Base-by-base conservation (phyloP, 305 asterid genomes). In the Solanum chacoense region DNA sequence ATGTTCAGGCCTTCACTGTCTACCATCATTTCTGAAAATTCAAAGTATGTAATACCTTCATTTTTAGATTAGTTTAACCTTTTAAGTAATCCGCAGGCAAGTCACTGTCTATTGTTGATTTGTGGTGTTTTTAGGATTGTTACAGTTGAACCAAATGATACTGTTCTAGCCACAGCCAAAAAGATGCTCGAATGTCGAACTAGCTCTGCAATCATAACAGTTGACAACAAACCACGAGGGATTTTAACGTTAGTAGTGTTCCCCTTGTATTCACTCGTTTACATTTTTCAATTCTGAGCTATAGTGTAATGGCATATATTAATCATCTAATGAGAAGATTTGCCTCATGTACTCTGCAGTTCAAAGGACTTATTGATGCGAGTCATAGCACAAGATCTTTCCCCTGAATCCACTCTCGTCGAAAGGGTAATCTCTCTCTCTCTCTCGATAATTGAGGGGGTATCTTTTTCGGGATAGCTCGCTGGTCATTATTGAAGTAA, bases 351-450 rank as follows among this genome's bases (percentile, higher is more conserved):
- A 38, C 45, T 89, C 78, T 79, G 81, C 91, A 97, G 99, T 76
- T 95, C 99, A 20, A 97, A 94, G 92, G 99, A 97, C 91, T 92
- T 97, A 86, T 89, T 97, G 94, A 95, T 96, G 99, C 95, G 98
- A 90, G 98, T 98, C 88, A 93, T 98, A 90, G 99, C 98, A 40
- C 97, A 93, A 84, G 94, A 95, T 92, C 97, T 95, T 89, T 93
- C 97, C 80, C 94, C 97, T 37, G 97, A 94, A 76, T 93, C 98
- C 80, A 98, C 99, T 90, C 90, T 88, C 55, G 98, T 95, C 75
- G 99, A 95, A 92, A 96, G 94, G 98, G 99, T 96, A 85, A 89
- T 69, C 73, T 86, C 81, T 89, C 71, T 63, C 87, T 89, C 59
- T 42, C 87, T 72, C 77, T 71, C 22, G 6, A 28, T 81, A 81